phyloP scores from a whole-genome alignment of 2,329 filamentous ascomycete genomes.

The Colletotrichum orbiculare region DNA sequence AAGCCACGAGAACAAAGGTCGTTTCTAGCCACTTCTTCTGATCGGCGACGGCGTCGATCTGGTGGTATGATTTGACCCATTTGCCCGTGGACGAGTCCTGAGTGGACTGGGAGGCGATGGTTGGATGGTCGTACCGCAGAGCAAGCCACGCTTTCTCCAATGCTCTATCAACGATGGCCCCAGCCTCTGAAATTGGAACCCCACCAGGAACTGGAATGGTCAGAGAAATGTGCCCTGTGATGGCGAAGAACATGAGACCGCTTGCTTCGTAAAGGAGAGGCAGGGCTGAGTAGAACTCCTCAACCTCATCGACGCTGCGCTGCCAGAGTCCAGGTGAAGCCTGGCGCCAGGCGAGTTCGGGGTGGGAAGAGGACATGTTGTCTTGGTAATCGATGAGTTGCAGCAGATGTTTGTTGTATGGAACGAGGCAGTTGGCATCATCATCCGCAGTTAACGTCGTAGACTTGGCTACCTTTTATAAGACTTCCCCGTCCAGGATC shows the following conservation, averaged over 20 bases:
- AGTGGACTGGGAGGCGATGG: slow-evolving; percentile 44
- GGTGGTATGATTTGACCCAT: slow-evolving; percentile 45
- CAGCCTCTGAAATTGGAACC: slow-evolving; percentile 5
- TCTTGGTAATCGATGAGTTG: no score
- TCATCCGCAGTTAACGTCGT: no score
- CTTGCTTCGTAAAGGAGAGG: slow-evolving; percentile 48
- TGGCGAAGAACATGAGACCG: slow-evolving; percentile 53
- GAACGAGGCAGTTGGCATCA: no score
- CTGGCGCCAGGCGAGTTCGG: slow-evolving; percentile 42
- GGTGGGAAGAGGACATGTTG: slow-evolving; percentile 15
- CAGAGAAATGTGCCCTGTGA: slow-evolving; percentile 52
- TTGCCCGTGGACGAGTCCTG: slow-evolving; percentile 36
- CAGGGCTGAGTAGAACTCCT: slow-evolving; percentile 53
- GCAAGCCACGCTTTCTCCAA: slow-evolving; percentile 48
- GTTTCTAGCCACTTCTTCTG: slow-evolving; percentile 43
- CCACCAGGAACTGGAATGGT: slow-evolving; percentile 33
- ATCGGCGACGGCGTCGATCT: slow-evolving; percentile 22
- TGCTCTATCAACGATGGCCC: slow-evolving; percentile 42
- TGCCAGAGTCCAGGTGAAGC: slow-evolving; percentile 44
- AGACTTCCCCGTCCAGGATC: no score
- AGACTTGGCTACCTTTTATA: no score
- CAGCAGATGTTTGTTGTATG: no score
- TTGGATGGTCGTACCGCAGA: slow-evolving; percentile 47
- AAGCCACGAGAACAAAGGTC: slow-evolving; percentile 44
- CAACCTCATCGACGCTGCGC: slow-evolving; percentile 53